Base-by-base conservation (phyloP, 345 rosid species). In the Corchorus olitorius region DNA sequence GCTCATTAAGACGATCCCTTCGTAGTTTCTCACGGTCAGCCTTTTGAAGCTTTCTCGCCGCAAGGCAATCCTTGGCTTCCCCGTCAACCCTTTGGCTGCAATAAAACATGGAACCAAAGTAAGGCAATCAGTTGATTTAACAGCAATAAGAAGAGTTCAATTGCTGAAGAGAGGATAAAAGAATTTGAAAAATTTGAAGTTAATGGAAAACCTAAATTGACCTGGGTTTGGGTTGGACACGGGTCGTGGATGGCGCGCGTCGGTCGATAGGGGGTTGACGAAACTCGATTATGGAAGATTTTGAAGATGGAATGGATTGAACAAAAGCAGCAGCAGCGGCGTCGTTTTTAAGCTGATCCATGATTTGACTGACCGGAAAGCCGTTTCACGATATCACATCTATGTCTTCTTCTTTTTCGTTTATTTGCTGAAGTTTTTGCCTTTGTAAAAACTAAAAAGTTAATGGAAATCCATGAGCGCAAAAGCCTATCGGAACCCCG, bases 11-110 rank as follows among this genome's bases (percentile, higher is more conserved):
- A 27, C 95, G 84, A 77, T 94, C 97, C 85, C 98, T 90, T 83
- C 98, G 89, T 87, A 93, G 71, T 81, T 91, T 94, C 80, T 94
- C 98, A 1, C 98, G 89, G 72, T 90, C 98, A 20, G 98, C 97
- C 79, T 94, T 94, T 81, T 93, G 97, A 34, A 81, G 82, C 83
- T 87, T 94, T 60, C 95, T 87, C 12, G 88, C 89, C 67, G 90
- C 81, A 17, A 69, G 63, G 39, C 74, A 69, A 72, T 87, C 90
- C 83, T 85, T 87, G 61, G 65, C 65, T 70, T 86, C 87, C 33
- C 22, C 80, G 34, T 81, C 91, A 76, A 68, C 46, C 76, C 78
- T 79, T 76, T 83, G 84, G 78, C 88, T 85, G 76, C 82, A 82
- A 58, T 16, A 14, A 45, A 22, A 65, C 53, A 60, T 22, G 15